Evolutionary conservation across 2,329 filamentous ascomycete genomes (phyloP).

Genomic region (Thielaviopsis populi): DNA sequence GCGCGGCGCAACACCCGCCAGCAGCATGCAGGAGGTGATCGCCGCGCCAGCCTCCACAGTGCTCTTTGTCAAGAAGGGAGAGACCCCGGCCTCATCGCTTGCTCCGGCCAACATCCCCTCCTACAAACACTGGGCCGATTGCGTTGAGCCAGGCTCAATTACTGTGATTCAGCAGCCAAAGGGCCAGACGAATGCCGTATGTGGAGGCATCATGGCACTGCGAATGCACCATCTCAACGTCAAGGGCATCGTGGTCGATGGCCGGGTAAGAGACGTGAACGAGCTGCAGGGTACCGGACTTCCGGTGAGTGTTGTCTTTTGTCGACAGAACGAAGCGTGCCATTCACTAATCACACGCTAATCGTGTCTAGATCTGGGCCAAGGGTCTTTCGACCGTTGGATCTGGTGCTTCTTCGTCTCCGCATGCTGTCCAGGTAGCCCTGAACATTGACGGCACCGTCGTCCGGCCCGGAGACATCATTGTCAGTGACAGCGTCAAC

Average conservation of each 20-base stretch:
- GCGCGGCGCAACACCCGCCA: slow-evolving; percentile 18
- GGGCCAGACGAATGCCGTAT: slow-evolving; percentile 51
- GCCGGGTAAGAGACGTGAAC: slow-evolving; percentile 49
- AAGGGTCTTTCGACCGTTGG: slow-evolving; percentile 43
- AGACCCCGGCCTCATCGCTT: slow-evolving; percentile 20
- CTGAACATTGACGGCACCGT: slow-evolving; percentile 30
- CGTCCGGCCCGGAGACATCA: slow-evolving; percentile 44
- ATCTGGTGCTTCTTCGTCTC: slow-evolving; percentile 38
- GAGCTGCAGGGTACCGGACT: slow-evolving; percentile 42
- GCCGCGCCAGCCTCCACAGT: slow-evolving; percentile 43
- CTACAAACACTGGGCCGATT: slow-evolving; percentile 54
- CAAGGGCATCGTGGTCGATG: slow-evolving; percentile 49
- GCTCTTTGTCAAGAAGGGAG: slow-evolving; percentile 45
- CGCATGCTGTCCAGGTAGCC: slow-evolving; percentile 37
- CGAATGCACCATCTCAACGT: slow-evolving; percentile 49
- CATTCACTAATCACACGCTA: too few relatives aligned
- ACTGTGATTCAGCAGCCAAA: slow-evolving; percentile 51
- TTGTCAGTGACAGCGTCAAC: slow-evolving; percentile 55
- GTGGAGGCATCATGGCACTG: slow-evolving; percentile 63
- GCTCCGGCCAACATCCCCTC: slow-evolving; percentile 36
- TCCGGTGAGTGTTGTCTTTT: slow-evolving; percentile 31
- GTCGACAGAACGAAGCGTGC: too few relatives aligned
- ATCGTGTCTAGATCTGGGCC: slow-evolving; percentile 34
- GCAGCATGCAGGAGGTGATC: neutral
- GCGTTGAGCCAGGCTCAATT: slow-evolving; percentile 43